Base-by-base conservation (phyloP, 1,139 yeast genomes). In the Taphrina sp. region DNA sequence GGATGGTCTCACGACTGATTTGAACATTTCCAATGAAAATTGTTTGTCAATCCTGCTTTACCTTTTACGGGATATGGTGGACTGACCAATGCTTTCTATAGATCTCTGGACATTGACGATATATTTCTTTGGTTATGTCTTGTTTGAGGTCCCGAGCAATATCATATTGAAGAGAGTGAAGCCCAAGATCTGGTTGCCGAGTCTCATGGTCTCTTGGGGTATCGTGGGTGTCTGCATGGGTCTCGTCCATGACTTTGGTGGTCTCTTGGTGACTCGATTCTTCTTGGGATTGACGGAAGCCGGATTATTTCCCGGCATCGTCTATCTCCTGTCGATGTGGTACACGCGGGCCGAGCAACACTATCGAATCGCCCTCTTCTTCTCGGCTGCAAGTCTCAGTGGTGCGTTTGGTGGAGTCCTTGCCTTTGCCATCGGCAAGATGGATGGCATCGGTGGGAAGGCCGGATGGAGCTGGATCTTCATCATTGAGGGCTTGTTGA, bases 221-320 rank as follows among this genome's bases (percentile, higher is more conserved):
- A 76, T 74, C 22, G 74, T 82, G 43, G 35, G 51, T 22, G 45
- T 47, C 16, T 26, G 41, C 19, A 41, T 46, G 74, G 89, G 87
- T 0, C 81, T 79, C 64, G 82, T 77, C 47, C 72, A 72, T 47
- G 80, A 71, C 62, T 83, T 76, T 64, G 81, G 82, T 28, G 80
- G 78, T 16, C 73, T 83, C 35, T 74, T 80, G 34, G 80, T 78
- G 4, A 79, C 85, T 58, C 76, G 95, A 61, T 80, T 87, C 58
- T 76, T 88, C 59, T 78, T 86, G 22, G 96, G 96, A 45, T 65
- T 84, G 59, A 85, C 84, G 59, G 89, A 89, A 51, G 95, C 95
- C 8, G 96, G 96, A 35, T 82, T 89, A 2, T 88, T 95, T 95
- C 96, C 96, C 0, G 96, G 95, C 8, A 75, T 88, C 82, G 82